These are phyloP conservation scores for Letharia columbiana DNA, from an alignment of 495 filamentous ascomycete genomes.

Conservation along the genomic window DNA sequence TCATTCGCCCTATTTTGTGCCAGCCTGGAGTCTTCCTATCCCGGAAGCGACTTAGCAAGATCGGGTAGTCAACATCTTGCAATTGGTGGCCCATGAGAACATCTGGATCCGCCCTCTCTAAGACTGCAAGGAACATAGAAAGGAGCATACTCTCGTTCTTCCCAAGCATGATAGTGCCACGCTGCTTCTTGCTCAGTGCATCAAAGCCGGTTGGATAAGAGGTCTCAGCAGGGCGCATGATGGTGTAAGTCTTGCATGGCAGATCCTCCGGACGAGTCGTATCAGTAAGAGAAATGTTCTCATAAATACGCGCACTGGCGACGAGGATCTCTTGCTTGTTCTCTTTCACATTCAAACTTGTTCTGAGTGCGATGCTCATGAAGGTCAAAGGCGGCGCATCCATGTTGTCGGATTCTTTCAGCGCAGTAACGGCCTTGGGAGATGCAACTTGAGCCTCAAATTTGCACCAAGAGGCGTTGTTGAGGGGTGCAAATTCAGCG, in stretches of 20 bases:
- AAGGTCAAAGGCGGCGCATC: constrained; percentile 82
- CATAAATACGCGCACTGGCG: constrained; percentile 83
- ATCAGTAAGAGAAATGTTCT: constrained; percentile 78
- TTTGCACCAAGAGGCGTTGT: constrained; percentile 94
- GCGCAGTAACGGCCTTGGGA: constrained; percentile 58
- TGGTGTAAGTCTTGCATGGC: constrained; percentile 80
- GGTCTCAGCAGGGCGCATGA: constrained; percentile 70
- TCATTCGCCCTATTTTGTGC: constrained; percentile 83
- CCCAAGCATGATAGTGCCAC: constrained; percentile 65
- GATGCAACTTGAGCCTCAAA: constrained; percentile 75
- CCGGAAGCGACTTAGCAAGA: constrained; percentile 76
- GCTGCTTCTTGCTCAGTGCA: constrained; percentile 56
- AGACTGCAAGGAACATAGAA: constrained; percentile 76
- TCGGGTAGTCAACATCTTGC: constrained; percentile 92
- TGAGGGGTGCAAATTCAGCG: constrained; percentile 72
- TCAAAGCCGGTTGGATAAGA: constrained; percentile 83
- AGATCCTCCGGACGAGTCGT: constrained; percentile 81
- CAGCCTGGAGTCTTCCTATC: constrained; percentile 87
- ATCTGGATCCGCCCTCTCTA: constrained; percentile 84
- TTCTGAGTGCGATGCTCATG: constrained; percentile 88
- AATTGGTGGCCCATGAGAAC: constrained; percentile 92
- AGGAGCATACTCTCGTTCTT: constrained; percentile 76
- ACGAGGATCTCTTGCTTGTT: constrained; percentile 95
- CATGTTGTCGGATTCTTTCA: constrained; percentile 66
- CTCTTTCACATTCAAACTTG: constrained; percentile 78